Conservation (phyloP, 768 basidiomycete species). For the Trametes cinnabarina region DNA sequence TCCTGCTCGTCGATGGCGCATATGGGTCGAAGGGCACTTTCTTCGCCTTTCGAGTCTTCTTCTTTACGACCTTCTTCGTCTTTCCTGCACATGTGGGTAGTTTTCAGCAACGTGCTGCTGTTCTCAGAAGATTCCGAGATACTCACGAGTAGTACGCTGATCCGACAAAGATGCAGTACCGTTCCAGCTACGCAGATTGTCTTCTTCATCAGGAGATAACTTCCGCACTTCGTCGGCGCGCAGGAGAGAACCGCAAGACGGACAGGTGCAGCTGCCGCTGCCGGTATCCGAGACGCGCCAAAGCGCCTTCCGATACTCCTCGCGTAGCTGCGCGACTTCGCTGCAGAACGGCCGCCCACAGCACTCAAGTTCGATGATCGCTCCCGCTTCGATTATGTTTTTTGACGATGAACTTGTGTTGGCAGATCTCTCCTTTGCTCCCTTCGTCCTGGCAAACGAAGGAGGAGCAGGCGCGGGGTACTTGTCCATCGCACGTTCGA, state of each 20-base stretch:
- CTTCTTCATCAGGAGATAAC: neutral
- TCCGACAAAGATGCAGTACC: neutral
- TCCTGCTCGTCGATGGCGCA: slow-evolving; percentile 15
- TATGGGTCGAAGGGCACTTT: slow-evolving; percentile 9
- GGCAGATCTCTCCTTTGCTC: neutral
- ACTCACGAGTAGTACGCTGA: slow-evolving; percentile 9
- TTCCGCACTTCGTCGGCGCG: neutral
- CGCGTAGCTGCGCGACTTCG: slow-evolving; percentile 15
- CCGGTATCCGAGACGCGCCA: neutral
- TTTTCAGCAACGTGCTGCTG: neutral
- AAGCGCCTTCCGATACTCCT: slow-evolving; percentile 9
- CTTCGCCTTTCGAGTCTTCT: neutral
- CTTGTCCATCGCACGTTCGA: slow-evolving; percentile 21
- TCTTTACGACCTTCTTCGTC: neutral
- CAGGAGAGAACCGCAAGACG: slow-evolving; percentile 9
- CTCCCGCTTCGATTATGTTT: neutral
- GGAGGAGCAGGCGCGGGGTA: slow-evolving; percentile 10
- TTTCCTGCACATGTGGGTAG: neutral
- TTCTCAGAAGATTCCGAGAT: neutral
- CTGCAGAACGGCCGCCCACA: slow-evolving; percentile 3
- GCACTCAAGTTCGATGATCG: neutral
- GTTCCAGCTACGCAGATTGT: neutral
- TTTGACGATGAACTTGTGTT: neutral
- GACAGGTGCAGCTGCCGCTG: slow-evolving; percentile 3
- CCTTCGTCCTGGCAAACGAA: neutral